These are phyloP conservation scores for Ulvella scutata DNA, from an alignment of 139 green algal species.

Conservation along the genomic window DNA sequence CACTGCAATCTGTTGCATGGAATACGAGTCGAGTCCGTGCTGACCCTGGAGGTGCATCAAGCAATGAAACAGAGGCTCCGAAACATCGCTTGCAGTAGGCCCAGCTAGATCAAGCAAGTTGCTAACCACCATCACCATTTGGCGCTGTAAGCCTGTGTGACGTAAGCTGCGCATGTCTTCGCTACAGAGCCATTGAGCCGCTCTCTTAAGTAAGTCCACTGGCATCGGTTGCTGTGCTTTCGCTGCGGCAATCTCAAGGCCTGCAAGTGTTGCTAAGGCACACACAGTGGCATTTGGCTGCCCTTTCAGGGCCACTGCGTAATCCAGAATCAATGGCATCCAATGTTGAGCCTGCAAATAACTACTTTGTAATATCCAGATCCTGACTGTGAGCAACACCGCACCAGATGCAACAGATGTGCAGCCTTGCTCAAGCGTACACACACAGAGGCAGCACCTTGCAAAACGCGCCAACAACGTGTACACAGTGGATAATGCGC, in stretches of 20 bases:
- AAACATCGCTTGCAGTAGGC: background rate
- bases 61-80: background rate
- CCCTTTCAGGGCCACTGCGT: background rate
- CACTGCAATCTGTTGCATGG: background rate
- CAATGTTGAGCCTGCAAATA: slow-evolving; percentile 15
- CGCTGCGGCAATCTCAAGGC: slow-evolving; percentile 31
- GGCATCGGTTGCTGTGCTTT: background rate
- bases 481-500: background rate
- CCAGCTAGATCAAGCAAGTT: background rate
- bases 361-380: too few species aligned
- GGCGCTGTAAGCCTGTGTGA: background rate
- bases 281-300: slow-evolving; percentile 18
- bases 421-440: background rate
- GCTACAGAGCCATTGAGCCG: background rate
- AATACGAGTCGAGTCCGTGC: background rate
- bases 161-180: background rate
- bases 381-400: background rate
- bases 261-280: slow-evolving; percentile 44
- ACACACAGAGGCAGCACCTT: background rate
- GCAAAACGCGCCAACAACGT: background rate
- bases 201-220: slow-evolving; percentile 1
- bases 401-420: background rate
- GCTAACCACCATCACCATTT: background rate
- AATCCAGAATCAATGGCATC: slow-evolving; percentile 41
- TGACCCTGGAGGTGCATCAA: background rate